Conservation (phyloP, 441 rosid species). For the Kokia cookei region DNA sequence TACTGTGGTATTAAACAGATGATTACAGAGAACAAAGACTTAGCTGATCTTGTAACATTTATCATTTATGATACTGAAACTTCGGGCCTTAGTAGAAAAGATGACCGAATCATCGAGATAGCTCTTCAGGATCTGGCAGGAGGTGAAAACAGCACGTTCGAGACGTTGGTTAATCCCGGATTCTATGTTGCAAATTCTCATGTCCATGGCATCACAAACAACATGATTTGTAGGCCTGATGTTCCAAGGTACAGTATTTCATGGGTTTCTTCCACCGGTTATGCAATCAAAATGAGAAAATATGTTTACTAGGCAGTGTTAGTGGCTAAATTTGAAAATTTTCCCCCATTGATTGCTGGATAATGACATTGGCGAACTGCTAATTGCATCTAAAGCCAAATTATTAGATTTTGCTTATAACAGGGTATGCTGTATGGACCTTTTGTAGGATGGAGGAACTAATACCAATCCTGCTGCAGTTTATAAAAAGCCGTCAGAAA, state of each 20-base stretch:
- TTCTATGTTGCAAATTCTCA: conserved; percentile 41
- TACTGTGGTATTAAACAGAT: conserved; percentile 38
- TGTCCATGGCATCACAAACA: conserved; percentile 59
- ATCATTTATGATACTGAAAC: conserved; percentile 76
- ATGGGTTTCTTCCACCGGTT: not conserved
- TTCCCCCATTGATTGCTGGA: not conserved
- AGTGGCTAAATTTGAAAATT: not conserved
- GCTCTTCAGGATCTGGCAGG: conserved; percentile 79
- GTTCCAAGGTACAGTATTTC: conserved; percentile 65
- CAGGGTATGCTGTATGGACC: not conserved
- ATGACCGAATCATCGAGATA: conserved; percentile 66
- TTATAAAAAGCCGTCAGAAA: conserved; percentile 63
- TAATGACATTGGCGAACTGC: not conserved
- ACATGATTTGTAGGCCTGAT: conserved; percentile 64
- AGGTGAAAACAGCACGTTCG: conserved; percentile 80
- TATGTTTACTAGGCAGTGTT: not conserved
- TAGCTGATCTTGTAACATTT: conserved; percentile 48
- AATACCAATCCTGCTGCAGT: conserved; percentile 65
- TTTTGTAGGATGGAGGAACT: conserved; percentile 73
- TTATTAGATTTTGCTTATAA: not conserved
- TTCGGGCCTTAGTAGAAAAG: conserved; percentile 52
- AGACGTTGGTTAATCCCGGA: conserved; percentile 73
- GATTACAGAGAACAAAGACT: conserved; percentile 44
- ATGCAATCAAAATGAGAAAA: not conserved
- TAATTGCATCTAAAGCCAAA: not conserved